phyloP scores from a whole-genome alignment of 345 rosid genomes.

The sweet orange (Citrus sinensis) region DVS_A1.0 CM039168.1:18721501-18722000 shows the following conservation, averaged over 20 bases:
- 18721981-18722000: neutral
- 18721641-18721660: slow-evolving; percentile 38
- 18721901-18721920: slow-evolving; percentile 19
- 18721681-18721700: neutral
- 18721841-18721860: slow-evolving; percentile 48
- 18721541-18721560: slow-evolving; percentile 29
- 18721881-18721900: slow-evolving; percentile 43
- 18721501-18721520: neutral
- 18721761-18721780: slow-evolving; percentile 28
- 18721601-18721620: slow-evolving; percentile 83
- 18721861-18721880: slow-evolving; percentile 56
- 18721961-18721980: slow-evolving; percentile 10
- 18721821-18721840: slow-evolving; percentile 63
- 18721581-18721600: slow-evolving; percentile 82
- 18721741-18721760: neutral
- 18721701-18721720: neutral
- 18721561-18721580: slow-evolving; percentile 82
- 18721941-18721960: slow-evolving; percentile 5
- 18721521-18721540: neutral
- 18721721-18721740: slow-evolving; percentile 7
- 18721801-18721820: slow-evolving; percentile 52
- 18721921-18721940: neutral
- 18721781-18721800: slow-evolving; percentile 24
- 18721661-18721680: neutral
- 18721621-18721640: slow-evolving; percentile 93